Evolutionary conservation across 2,329 filamentous ascomycete genomes (phyloP), one percentile per base, ranked within the genome.

Genomic region (Dactylellina parvicollis): DNA sequence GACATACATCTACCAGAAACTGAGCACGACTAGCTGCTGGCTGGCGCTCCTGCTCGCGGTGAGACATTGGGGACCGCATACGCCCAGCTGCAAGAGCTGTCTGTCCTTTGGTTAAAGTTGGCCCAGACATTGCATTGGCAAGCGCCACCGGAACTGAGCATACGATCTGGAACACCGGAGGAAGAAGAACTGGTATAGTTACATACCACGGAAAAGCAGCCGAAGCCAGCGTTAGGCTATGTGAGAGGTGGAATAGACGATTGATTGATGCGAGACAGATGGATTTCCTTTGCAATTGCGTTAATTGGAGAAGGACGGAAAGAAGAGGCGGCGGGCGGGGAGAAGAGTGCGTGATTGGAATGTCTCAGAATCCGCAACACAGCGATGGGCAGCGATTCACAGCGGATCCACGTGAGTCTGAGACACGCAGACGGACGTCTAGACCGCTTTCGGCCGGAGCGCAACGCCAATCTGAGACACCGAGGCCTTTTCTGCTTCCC

Each of bases 391-490:
- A 4, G 52, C 52, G 52, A 30, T 30, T 10, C 44, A 30, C 44
- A 56, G 42, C 16, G 4, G 34, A 40, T 67, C 62, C 62, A 67
- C 62, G 62, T 67, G 62, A 67, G 59, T 59, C 52, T 67, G 34
- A 67, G 62, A 67, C 62, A 67, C 12, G 14, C 42, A 30, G 14
- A 30, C 47, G 59, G 59, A 46, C 24, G 46, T 47, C 61, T 40
- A 50, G 62, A 47, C 62, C 30, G 50, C 46, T 66, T 66, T 66
- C 50, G 61, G 61, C 42, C 40, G 54, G 40, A 20, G 1, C 22
- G 38, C 46, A 54, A 32, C 34, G 34, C 55, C 60, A 32, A 67
- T 67, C 62, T 67, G 54, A 67, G 62, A 67, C 62, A 67, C 54
- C 36, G 10, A 4, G 3, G 8, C 14, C 26, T 24, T 38, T 14